Conservation (phyloP, 2,329 filamentous ascomycete species). For the Trematosphaeria pertusa region DNA sequence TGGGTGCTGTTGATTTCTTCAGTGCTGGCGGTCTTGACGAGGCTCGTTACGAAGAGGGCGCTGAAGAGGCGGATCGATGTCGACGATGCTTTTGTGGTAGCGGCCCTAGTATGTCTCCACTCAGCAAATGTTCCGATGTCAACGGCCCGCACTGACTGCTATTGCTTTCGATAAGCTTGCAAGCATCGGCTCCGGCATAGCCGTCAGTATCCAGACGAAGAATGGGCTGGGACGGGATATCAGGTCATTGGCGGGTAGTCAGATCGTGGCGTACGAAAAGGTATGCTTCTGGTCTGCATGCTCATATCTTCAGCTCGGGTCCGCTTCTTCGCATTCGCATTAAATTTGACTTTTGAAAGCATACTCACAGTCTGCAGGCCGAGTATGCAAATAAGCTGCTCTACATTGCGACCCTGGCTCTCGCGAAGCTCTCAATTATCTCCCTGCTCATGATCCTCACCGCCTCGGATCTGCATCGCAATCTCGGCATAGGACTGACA, state of each 20-base stretch:
- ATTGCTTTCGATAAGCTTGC: conserved; percentile 21
- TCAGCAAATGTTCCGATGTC: not conserved
- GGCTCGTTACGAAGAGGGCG: conserved; percentile 43
- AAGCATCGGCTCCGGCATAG: conserved; percentile 42
- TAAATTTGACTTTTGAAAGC: too few species aligned
- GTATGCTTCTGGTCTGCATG: conserved; percentile 19
- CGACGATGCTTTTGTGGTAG: conserved; percentile 44
- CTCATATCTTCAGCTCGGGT: too few species aligned
- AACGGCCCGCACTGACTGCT: not conserved
- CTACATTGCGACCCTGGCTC: conserved; percentile 42
- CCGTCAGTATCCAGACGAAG: conserved; percentile 38
- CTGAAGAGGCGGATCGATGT: conserved; percentile 38
- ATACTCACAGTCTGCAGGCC: too few species aligned
- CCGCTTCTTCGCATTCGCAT: too few species aligned
- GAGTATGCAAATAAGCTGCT: conserved; percentile 46
- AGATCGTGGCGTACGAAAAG: conserved; percentile 40
- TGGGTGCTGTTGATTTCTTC: conserved; percentile 45
- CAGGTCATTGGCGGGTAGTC: conserved; percentile 19
- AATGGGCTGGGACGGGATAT: conserved; percentile 41
- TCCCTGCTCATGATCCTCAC: conserved; percentile 45
- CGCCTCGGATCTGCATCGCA: conserved; percentile 37
- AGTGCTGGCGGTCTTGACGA: conserved; percentile 40
- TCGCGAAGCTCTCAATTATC: conserved; percentile 46
- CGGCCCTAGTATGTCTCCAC: conserved; percentile 36
- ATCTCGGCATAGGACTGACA: conserved; percentile 32